These are phyloP conservation scores for Wickerhamiella dianesei DNA, from an alignment of 805 yeast species.

Conservation along the genomic window DNA sequence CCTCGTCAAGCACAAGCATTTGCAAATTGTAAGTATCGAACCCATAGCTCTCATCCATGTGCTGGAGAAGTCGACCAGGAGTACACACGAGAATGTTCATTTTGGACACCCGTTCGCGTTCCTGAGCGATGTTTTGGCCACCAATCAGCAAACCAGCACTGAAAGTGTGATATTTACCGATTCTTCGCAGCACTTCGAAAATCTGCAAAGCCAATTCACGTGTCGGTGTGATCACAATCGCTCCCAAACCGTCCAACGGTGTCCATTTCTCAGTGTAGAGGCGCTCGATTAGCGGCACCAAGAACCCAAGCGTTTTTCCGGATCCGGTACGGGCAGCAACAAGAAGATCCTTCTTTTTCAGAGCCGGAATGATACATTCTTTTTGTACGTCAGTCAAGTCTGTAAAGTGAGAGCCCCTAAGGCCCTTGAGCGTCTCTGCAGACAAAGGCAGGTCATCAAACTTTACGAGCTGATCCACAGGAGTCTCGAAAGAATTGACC, in stretches of 20 bases:
- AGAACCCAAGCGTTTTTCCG: constrained; percentile 79
- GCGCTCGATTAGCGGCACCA: constrained; percentile 56
- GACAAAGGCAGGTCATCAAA: constrained; percentile 74
- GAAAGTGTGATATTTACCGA: constrained; percentile 60
- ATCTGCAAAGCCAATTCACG: constrained; percentile 85
- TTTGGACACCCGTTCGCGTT: constrained; percentile 61
- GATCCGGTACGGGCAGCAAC: constrained; percentile 88
- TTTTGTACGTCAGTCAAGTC: constrained; percentile 78
- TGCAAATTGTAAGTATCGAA: constrained; percentile 64
- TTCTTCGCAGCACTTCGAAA: constrained; percentile 70
- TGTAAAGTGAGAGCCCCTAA: constrained; percentile 64
- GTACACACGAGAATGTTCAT: constrained; percentile 81
- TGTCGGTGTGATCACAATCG: constrained; percentile 80
- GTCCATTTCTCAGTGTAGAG: constrained; percentile 60
- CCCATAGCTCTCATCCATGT: constrained; percentile 77
- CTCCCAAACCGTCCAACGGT: constrained; percentile 78
- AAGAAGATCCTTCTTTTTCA: constrained; percentile 65
- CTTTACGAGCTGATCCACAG: constrained; percentile 28
- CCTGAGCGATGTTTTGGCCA: constrained; percentile 76
- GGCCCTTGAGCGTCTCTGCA: constrained; percentile 49
- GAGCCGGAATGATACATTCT: constrained; percentile 57
- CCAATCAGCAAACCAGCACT: constrained; percentile 90
- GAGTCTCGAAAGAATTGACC: constrained; percentile 37
- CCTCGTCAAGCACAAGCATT: constrained; percentile 75
- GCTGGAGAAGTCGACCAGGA: constrained; percentile 83